Conservation (phyloP, 441 rosid species). For the Corymbia citriodora region DNA sequence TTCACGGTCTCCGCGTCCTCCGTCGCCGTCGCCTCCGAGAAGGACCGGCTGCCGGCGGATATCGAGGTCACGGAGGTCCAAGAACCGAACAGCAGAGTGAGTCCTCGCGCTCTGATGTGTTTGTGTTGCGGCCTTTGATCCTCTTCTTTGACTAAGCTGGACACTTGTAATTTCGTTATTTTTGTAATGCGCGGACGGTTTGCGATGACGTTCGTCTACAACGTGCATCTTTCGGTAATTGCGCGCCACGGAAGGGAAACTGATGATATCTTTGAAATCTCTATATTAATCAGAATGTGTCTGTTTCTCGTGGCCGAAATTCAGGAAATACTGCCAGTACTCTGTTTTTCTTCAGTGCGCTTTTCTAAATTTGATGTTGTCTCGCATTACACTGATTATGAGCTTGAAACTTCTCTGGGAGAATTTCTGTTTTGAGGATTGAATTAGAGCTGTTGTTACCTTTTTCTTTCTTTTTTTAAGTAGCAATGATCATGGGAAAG, state of each 20-base stretch:
- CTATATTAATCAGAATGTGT: neutral
- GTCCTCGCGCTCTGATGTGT: neutral
- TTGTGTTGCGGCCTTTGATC: neutral
- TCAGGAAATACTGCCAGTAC: neutral
- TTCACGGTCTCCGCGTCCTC: constrained; percentile 25
- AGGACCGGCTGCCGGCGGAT: constrained; percentile 71
- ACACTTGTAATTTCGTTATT: neutral
- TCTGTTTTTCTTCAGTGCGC: neutral
- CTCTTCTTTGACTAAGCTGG: neutral
- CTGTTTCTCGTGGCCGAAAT: neutral
- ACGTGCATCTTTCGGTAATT: neutral
- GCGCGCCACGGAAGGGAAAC: neutral
- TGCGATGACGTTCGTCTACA: neutral
- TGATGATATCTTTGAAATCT: neutral
- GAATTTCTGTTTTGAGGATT: neutral
- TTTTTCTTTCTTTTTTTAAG: neutral
- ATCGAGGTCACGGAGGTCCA: constrained; percentile 48
- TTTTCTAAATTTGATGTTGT: neutral
- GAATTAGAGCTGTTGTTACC: neutral
- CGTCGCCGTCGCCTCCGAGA: constrained; percentile 27
- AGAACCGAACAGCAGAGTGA: constrained; percentile 70
- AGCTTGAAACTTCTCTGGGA: neutral
- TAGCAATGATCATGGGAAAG: neutral
- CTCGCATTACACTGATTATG: neutral
- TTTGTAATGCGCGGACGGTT: neutral